Evolutionary conservation across 306 rosid species (phyloP), one percentile per base, ranked within the genome.

Genomic region (Vigna unguiculata): DNA sequence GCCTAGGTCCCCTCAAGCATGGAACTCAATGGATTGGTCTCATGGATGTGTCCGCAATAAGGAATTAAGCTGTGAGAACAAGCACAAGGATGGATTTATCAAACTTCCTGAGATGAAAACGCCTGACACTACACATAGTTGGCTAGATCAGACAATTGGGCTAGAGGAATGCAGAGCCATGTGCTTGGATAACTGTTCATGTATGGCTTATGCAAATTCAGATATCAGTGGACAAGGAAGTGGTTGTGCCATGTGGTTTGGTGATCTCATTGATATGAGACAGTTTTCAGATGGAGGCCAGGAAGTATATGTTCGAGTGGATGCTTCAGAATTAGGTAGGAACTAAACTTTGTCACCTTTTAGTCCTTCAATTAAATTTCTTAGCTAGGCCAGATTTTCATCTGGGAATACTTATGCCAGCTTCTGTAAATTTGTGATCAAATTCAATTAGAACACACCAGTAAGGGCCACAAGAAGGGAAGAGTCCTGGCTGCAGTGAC

Each of bases 201-300:
- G 96, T 74, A 82, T 85, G 80, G 93, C 93, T 24, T 92, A 85
- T 40, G 69, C 90, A 8, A 86, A 81, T 66, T 81, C 86, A 17
- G 89, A 92, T 83, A 80, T 92, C 28, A 85, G 83, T 19, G 90
- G 85, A 53, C 47, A 77, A 75, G 92, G 96, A 30, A 88, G 83
- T 71, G 96, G 92, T 11, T 92, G 96, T 58, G 93, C 85, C 25
- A 53, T 87, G 78, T 92, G 97, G 97, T 81, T 84, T 54, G 96
- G 86, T 21, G 87, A 90, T 84, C 80, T 92, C 1, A 71, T 77
- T 49, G 91, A 90, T 59, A 32, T 88, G 2, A 87, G 87, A 74
- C 78, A 73, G 61, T 47, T 86, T 63, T 74, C 86, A 1, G 85
- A 51, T 12, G 91, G 91, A 40, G 97, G 91, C 8, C 96, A 90